Percentiles rank a stretch among this genome's conserved stretches.
These are phyloP conservation scores for Mucor sp. DNA, from an alignment of 371 early-diverging fungal species.

Conservation along the genomic window DNA sequence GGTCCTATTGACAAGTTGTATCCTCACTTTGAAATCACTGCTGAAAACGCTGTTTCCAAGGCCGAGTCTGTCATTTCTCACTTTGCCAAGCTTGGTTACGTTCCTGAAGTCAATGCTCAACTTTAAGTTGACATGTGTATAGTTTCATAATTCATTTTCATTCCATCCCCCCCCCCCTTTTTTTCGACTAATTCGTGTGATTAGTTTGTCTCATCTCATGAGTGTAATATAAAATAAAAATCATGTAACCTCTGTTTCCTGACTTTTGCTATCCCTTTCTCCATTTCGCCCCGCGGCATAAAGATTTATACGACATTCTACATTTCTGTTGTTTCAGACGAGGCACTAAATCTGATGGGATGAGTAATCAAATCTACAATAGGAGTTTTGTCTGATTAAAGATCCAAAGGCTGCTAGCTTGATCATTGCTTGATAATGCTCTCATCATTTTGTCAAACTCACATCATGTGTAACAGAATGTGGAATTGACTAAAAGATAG, in stretches of 20 bases:
- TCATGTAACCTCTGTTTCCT: neutral
- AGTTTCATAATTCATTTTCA: neutral
- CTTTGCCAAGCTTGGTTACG: conserved; percentile 33
- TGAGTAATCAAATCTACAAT: neutral
- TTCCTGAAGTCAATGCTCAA: conserved; percentile 35
- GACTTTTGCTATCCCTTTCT: too few relatives aligned
- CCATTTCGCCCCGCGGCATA: neutral
- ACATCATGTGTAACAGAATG: neutral
- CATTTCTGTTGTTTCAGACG: too few relatives aligned
- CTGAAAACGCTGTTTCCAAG: conserved; percentile 30
- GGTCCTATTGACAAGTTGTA: conserved; percentile 45
- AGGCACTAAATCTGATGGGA: too few relatives aligned
- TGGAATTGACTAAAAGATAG: neutral
- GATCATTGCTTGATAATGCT: neutral
- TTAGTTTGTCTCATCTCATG: neutral
- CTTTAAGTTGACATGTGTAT: conserved; percentile 18
- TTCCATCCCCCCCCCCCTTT: neutral
- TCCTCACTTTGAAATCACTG: conserved; percentile 28
- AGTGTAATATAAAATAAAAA: neutral
- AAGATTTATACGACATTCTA: neutral
- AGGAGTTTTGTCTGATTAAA: neutral
- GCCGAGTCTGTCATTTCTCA: conserved; percentile 25
- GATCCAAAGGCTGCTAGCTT: neutral
- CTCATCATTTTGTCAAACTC: neutral
- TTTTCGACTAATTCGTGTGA: neutral